A percentile compares a stretch with the other conserved stretches of the same genome.
Conservation (phyloP, 2,329 filamentous ascomycete species). For the Penicillium decumbens region DNA sequence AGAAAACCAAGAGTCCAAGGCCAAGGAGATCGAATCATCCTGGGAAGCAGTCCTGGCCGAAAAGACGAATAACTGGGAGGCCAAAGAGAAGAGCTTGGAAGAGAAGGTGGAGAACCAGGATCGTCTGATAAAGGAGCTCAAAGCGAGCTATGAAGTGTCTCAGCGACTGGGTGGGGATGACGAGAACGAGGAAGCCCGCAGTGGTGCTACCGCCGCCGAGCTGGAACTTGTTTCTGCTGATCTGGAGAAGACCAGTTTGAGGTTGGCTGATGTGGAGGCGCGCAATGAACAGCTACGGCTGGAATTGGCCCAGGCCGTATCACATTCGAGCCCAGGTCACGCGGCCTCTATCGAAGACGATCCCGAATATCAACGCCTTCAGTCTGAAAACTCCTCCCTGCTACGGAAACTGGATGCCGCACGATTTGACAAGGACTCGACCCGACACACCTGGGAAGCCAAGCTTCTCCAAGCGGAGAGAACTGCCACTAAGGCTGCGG, state of each 20-base stretch:
- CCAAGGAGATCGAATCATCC: constrained; percentile 83
- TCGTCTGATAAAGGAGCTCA: constrained; percentile 84
- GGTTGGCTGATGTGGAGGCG: constrained; percentile 85
- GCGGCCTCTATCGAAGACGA: constrained; percentile 74
- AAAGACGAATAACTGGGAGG: constrained; percentile 93
- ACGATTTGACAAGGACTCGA: constrained; percentile 75
- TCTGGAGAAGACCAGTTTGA: constrained; percentile 78
- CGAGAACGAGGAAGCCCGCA: constrained; percentile 57
- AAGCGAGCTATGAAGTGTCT: constrained; percentile 94
- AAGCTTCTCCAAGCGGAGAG: constrained; percentile 75
- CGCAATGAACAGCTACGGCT: constrained; percentile 89
- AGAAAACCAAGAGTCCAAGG: constrained; percentile 67
- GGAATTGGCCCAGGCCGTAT: constrained; percentile 84
- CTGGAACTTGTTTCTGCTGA: constrained; percentile 91
- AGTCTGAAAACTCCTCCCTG: constrained; percentile 88
- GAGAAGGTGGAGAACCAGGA: constrained; percentile 96
- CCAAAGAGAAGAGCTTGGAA: constrained; percentile 84
- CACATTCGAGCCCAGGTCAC: constrained; percentile 59
- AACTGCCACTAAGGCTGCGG: constrained; percentile 66
- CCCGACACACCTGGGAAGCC: constrained; percentile 70
- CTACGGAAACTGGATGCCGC: constrained; percentile 81
- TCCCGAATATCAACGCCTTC: constrained; percentile 77
- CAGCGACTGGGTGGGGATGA: constrained; percentile 76
- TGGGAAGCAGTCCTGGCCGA: constrained; percentile 88
- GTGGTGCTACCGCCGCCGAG: constrained; percentile 76